Percentiles rank a stretch among this genome's conserved stretches.
Evolutionary conservation across 2,329 filamentous ascomycete species (phyloP).

Genomic region (Leptographium radiaticola): DNA sequence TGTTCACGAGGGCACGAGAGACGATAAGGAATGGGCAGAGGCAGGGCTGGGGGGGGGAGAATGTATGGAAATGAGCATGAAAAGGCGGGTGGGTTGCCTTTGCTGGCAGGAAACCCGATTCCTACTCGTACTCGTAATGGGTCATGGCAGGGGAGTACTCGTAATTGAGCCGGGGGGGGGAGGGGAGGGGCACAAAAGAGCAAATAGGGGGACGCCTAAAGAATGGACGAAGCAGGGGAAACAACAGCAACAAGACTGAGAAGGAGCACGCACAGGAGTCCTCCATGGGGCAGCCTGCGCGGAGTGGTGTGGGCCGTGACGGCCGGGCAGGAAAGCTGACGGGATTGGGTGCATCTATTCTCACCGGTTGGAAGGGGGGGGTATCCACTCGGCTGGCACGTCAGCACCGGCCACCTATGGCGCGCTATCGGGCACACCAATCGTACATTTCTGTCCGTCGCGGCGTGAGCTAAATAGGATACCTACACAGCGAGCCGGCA

Average conservation of each 20-base stretch:
- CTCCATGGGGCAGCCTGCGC: too few relatives aligned
- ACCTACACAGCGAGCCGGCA: too few relatives aligned
- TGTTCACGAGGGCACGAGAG: neutral
- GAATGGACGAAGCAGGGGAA: too few relatives aligned
- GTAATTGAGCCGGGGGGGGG: neutral
- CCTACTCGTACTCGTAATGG: too few relatives aligned
- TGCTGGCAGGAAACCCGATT: neutral
- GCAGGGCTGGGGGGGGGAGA: neutral
- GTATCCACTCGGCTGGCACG: slow-evolving; percentile 2
- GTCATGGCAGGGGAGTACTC: too few relatives aligned
- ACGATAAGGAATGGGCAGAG: neutral
- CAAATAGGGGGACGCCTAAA: too few relatives aligned
- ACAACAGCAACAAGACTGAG: neutral
- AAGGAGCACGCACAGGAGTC: neutral
- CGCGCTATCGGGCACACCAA: neutral
- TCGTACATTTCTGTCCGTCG: neutral
- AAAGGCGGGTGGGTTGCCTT: neutral
- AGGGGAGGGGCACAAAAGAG: too few relatives aligned
- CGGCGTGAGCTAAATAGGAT: too few relatives aligned
- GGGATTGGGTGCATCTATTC: neutral
- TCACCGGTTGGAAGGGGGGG: slow-evolving; percentile 3
- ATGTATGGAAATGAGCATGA: neutral
- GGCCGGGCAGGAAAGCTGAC: too few relatives aligned
- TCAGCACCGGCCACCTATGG: neutral
- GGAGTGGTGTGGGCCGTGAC: too few relatives aligned